phyloP scores from a whole-genome alignment of 306 rosid genomes.

The Adenanthera pavonina region DNA sequence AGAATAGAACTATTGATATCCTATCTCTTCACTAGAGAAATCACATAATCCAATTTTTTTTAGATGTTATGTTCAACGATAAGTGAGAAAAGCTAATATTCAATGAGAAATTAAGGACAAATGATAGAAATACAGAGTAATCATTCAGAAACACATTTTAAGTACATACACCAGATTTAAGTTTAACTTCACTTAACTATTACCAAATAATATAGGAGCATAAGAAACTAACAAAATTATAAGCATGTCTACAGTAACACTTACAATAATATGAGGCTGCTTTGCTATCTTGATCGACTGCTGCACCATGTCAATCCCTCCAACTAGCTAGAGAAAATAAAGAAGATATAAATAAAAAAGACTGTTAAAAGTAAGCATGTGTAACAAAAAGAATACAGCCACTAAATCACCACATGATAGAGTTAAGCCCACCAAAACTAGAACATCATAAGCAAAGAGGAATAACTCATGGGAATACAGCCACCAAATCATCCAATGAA shows the following conservation, averaged over 20 bases:
- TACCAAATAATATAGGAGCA: neutral
- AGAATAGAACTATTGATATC: too few relatives aligned
- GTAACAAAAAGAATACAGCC: conserved; percentile 19
- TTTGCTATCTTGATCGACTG: conserved; percentile 70
- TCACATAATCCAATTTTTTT: too few relatives aligned
- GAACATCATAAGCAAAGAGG: neutral
- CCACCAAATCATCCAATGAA: conserved; percentile 37
- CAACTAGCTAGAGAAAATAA: conserved; percentile 72
- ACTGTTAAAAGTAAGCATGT: neutral
- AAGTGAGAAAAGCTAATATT: too few relatives aligned
- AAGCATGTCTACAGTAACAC: conserved; percentile 45
- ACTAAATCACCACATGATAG: conserved; percentile 16
- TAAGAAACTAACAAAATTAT: conserved; percentile 15
- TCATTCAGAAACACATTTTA: conserved; percentile 1
- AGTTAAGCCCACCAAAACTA: neutral
- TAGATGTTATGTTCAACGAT: too few relatives aligned
- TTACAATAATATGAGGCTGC: conserved; percentile 92
- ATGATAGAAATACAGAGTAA: too few relatives aligned
- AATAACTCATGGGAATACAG: neutral
- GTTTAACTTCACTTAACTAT: conserved; percentile 14
- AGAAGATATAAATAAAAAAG: neutral
- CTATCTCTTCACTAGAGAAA: too few relatives aligned
- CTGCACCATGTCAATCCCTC: conserved; percentile 79
- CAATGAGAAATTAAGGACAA: too few relatives aligned
- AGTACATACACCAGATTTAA: neutral